Evolutionary conservation across 108 stramenopile species (phyloP), one percentile per base, ranked within the genome.

Genomic region (Skeletonema grethae): DNA sequence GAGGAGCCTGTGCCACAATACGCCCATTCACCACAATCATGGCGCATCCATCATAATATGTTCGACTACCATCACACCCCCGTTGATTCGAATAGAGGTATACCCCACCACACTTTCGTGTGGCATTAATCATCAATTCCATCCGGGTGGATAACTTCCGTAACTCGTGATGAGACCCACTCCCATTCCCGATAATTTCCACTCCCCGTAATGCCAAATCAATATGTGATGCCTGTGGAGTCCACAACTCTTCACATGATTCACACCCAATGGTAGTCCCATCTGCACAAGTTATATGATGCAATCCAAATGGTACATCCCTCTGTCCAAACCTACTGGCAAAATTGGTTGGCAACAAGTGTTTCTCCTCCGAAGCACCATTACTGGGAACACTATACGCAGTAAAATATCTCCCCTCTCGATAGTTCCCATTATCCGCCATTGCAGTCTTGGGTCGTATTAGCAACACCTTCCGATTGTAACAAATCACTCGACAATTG

Each of bases 211-310:
- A 69, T 12, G 86, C 81, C 66, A 97, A 63, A 28, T 85, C 82
- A 73, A 99, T 96, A 80, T 99, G 98, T 2, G 97, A 88, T 22
- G 90, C 67, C 29, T 78, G 70, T 0, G 97, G 96, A 5, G 97
- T 97, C 96, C 97, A 99, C 3, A 99, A 83, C 83, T 99, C 99
- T 82, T 98, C 99, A 72, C 99, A 99, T 60, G 93, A 91, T 86
- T 99, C 99, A 46, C 91, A 90, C 57, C 95, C 97, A 60, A 99
- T 66, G 7, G 82, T 67, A 0, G 88, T 77, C 18, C 87, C 88
- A 61, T 97, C 97, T 13, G 65, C 65, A 16, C 83, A 70, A 60
- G 86, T 79, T 0, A 99, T 7, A 48, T 70, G 82, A 7, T 75
- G 73, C 34, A 83, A 50, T 11, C 96, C 97, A 67, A 97, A 91